Evolutionary conservation across 2,329 filamentous ascomycete genomes (phyloP).

Genomic region (Geosmithia flava): DNA sequence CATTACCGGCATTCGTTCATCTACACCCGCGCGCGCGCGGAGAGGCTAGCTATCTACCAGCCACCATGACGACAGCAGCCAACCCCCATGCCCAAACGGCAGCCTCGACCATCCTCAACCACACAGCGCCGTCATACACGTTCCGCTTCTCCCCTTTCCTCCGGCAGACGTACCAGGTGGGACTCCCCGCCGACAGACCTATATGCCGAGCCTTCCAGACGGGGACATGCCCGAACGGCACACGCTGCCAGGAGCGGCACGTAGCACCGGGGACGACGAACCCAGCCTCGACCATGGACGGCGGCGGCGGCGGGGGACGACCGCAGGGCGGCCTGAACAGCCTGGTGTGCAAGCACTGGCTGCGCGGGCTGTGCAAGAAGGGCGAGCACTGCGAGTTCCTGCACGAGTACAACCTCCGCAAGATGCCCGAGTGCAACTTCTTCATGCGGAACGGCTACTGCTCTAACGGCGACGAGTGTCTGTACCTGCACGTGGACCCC

Average conservation of each 20-base stretch:
- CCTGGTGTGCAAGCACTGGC: conserved; percentile 97
- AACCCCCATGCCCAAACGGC: conserved; percentile 13
- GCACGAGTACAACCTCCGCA: conserved; percentile 95
- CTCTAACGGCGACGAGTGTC: conserved; percentile 91
- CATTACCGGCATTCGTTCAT: too few species aligned
- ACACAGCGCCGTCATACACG: conserved; percentile 43
- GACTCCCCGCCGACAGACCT: conserved; percentile 65
- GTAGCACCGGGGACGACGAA: conserved; percentile 10
- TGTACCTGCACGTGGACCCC: conserved; percentile 84
- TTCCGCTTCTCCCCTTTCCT: conserved; percentile 86
- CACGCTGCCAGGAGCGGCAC: conserved; percentile 78
- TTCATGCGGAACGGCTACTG: conserved; percentile 90
- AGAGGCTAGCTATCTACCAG: neutral
- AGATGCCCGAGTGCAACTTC: conserved; percentile 98
- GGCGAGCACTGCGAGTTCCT: conserved; percentile 94
- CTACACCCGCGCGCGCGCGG: too few species aligned
- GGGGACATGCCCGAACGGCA: conserved; percentile 77
- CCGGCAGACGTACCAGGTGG: conserved; percentile 70
- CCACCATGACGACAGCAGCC: conserved; percentile 6
- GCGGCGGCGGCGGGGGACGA: conserved; percentile 16
- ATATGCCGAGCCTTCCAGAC: conserved; percentile 77
- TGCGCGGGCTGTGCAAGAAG: conserved; percentile 95
- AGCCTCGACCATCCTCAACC: conserved; percentile 39
- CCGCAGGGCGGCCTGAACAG: conserved; percentile 53
- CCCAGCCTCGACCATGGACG: conserved; percentile 7